Base-by-base conservation (phyloP, 2,329 filamentous ascomycete species). In the Aspergillus sp. region DNA sequence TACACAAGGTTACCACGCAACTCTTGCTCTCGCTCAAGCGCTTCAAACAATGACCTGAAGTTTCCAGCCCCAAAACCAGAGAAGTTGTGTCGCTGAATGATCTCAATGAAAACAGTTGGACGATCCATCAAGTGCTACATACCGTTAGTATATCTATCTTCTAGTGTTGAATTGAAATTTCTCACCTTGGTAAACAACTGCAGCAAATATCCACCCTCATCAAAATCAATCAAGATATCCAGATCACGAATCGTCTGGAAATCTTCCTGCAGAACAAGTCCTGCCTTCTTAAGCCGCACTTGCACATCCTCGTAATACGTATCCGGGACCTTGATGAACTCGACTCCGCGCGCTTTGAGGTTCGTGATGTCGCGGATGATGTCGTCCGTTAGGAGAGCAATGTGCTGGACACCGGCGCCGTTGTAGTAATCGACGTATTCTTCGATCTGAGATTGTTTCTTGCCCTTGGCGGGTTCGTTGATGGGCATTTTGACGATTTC, bases 401-500 rank as follows among this genome's bases (percentile, higher is more conserved):
- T 93, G 72, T 96, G 91, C 74, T 96, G 91, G 0, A 96, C 89
- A 42, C 91, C 91, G 0, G 90, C 76, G 1, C 91, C 91, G 44
- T 85, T 82, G 74, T 95, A 95, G 76, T 93, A 96, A 65, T 88
- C 78, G 56, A 96, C 83, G 65, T 85, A 90, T 73, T 96, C 91
- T 69, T 96, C 90, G 59, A 97, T 96, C 73, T 97, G 91, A 9
- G 84, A 88, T 69, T 89, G 88, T 72, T 88, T 91, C 74, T 93
- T 93, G 50, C 90, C 91, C 1, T 81, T 75, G 0, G 91, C 91
- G 1, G 91, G 91, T 73, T 96, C 90, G 75, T 96, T 96, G 79
- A 97, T 95, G 61, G 91, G 91, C 90, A 96, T 96, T 74, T 96
- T 96, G 70, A 96, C 89, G 4, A 86, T 68, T 49, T 91, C 86